These are phyloP conservation scores for Podila verticillata DNA, from an alignment of 192 early-diverging fungal genomes.

Conservation along the genomic window DNA sequence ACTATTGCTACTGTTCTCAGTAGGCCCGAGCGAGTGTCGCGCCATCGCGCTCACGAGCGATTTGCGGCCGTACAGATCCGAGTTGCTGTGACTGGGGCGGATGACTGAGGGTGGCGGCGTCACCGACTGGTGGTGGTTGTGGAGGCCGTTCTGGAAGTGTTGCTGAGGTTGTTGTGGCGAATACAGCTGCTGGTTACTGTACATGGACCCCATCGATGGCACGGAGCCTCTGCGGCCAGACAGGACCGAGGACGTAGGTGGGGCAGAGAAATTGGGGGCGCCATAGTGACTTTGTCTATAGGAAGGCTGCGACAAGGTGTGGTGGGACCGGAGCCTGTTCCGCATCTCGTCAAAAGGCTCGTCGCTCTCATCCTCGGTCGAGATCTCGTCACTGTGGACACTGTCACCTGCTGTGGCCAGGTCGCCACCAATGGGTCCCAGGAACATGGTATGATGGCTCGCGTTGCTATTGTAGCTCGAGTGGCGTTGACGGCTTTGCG, in stretches of 20 bases:
- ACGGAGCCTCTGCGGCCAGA: conserved; percentile 38
- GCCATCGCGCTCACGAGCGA: conserved; percentile 38
- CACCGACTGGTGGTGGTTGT: conserved; percentile 14
- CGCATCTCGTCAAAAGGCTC: conserved; percentile 42
- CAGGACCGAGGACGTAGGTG: conserved; percentile 2
- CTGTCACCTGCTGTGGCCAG: conserved; percentile 29
- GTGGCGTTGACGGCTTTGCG: conserved; percentile 42
- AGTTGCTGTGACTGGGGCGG: conserved; percentile 38
- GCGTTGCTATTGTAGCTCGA: conserved; percentile 45
- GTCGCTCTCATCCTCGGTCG: conserved; percentile 48
- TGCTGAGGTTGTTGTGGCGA: conserved; percentile 25
- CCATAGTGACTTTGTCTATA: conserved; percentile 2
- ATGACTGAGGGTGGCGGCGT: conserved; percentile 25
- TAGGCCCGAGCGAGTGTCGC: conserved; percentile 27
- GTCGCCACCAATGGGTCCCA: conserved; percentile 39
- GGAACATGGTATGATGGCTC: conserved; percentile 51
- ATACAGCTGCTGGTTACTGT: conserved; percentile 43
- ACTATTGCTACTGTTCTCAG: background rate
- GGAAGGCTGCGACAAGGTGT: background rate
- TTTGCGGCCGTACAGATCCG: conserved; percentile 46
- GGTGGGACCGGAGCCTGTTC: conserved; percentile 23
- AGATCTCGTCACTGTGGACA: conserved; percentile 48
- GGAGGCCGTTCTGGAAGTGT: background rate
- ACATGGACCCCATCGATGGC: conserved; percentile 47
- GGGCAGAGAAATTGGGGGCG: background rate